Evolutionary conservation across 2,329 filamentous ascomycete genomes (phyloP), one percentile per base, ranked within the genome.

Genomic region (Pseudogymnoascus sp.): DNA sequence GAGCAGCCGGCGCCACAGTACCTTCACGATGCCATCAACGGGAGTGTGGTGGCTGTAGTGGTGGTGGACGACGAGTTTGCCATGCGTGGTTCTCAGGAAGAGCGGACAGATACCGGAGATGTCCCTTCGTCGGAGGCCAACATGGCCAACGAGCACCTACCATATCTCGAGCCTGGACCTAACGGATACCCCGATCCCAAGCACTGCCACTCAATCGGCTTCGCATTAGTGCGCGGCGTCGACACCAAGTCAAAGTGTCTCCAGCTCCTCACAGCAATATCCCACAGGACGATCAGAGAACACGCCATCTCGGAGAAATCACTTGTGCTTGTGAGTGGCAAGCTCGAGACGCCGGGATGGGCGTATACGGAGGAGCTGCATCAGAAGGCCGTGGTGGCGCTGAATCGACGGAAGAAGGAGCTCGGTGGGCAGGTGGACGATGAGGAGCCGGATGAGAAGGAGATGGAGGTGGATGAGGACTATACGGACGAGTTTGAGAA

Each of bases 211-310:
- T 78, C 82, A 12, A 71, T 90, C 3, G 88, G 87, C 1, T 75
- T 89, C 1, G 87, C 82, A 0, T 76, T 93, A 7, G 72, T 94
- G n/a, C 82, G 88, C 1, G 87, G 85, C 4, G 83, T 92, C 62
- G 86, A 92, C 68, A 68, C 74, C 0, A 69, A 73, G 20, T 77
- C 73, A 0, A 75, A 78, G 3, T 70, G 77, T 5, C 73, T 93
- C 3, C 85, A 91, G 62, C 68, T 93, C 1, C 69, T 91, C 1
- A 87, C 86, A 0, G 88, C 89, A 0, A 75, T 86, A 6, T 61
- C 76, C 0, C 59, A 71, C 0, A 66, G 72, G 3, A 67, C 71
- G 2, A 75, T 84, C 14, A 71, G 74, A 37, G 69, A 73, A 8
- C 69, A 78, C 15, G 74, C 70, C 41, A 68, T 72, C 6, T 71